These are phyloP conservation scores for Fusarium virguliforme DNA, from an alignment of 2,329 filamentous ascomycete genomes.

Conservation along the genomic window DNA sequence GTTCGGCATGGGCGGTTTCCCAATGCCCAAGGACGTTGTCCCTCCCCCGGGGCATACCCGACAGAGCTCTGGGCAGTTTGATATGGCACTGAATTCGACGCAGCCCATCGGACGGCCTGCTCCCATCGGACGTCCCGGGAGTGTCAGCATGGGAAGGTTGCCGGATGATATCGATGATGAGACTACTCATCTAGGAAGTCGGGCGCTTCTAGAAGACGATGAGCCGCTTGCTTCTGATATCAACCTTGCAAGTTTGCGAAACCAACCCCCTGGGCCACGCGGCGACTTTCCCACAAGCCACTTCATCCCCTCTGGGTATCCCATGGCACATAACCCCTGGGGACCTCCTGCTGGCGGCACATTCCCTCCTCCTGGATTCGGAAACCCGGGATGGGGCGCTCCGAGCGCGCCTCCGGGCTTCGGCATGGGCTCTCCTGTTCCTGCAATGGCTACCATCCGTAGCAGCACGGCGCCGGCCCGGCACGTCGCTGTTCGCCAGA, in stretches of 20 bases:
- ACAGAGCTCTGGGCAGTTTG: slow-evolving; percentile 81
- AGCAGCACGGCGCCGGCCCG: slow-evolving; percentile 60
- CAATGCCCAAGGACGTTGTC: slow-evolving; percentile 54
- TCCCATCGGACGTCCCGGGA: slow-evolving; percentile 90
- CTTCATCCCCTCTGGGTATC: slow-evolving; percentile 62
- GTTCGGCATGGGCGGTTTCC: slow-evolving; percentile 54
- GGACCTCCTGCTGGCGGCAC: slow-evolving; percentile 55
- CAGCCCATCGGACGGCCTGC: slow-evolving; percentile 86
- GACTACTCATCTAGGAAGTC: slow-evolving; percentile 88
- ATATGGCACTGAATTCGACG: slow-evolving; percentile 69
- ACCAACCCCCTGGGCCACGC: slow-evolving; percentile 67
- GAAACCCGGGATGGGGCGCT: slow-evolving; percentile 59
- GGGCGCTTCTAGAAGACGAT: slow-evolving; percentile 86
- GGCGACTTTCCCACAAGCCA: slow-evolving; percentile 60
- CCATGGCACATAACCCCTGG: slow-evolving; percentile 61
- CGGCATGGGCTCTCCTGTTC: slow-evolving; percentile 53
- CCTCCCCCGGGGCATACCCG: slow-evolving; percentile 74
- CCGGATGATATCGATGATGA: slow-evolving; percentile 76
- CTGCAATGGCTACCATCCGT: slow-evolving; percentile 52
- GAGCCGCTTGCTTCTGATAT: slow-evolving; percentile 63
- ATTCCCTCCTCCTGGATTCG: slow-evolving; percentile 65
- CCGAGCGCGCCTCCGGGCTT: slow-evolving; percentile 56
- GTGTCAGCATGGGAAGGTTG: slow-evolving; percentile 72
- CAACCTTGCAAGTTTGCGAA: slow-evolving; percentile 58
- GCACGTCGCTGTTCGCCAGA: slow-evolving; percentile 78